A percentile compares a stretch with the other conserved stretches of the same genome.
These are phyloP conservation scores for Alternaria hordeiaustralica DNA, from an alignment of 2,329 filamentous ascomycete genomes.

Conservation along the genomic window DNA sequence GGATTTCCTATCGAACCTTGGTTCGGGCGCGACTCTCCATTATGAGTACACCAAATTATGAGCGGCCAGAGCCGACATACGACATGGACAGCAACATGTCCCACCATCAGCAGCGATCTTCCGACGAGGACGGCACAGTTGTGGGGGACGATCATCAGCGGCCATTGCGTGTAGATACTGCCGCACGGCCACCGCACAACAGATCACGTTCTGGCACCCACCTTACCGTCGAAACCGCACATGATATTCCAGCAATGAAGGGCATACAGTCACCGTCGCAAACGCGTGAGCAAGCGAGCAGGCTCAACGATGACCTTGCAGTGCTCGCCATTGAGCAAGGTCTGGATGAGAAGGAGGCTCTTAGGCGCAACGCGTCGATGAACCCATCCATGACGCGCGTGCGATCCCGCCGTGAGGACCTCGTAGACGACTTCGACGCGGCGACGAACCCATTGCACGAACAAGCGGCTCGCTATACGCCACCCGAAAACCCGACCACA, in stretches of 20 bases:
- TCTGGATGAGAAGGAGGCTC: conserved; percentile 54
- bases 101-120: conserved; percentile 40
- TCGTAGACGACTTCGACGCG: conserved; percentile 70
- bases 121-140: conserved; percentile 48
- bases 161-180: conserved; percentile 16
- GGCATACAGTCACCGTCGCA: conserved; percentile 59
- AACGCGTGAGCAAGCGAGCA: conserved; percentile 64
- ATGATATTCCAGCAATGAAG: conserved; percentile 35
- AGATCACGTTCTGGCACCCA: conserved; percentile 49
- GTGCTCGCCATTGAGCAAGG: conserved; percentile 70
- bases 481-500: conserved; percentile 67
- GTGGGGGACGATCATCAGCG: conserved; percentile 46
- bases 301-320: conserved; percentile 70
- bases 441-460: conserved; percentile 74
- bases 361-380: conserved; percentile 43
- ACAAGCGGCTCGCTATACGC: conserved; percentile 68
- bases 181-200: conserved; percentile 12
- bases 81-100: conserved; percentile 38
- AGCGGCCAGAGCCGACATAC: conserved; percentile 47
- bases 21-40: conserved; percentile 10
- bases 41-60: conserved; percentile 46
- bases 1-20: not conserved
- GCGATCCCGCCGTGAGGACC: conserved; percentile 62
- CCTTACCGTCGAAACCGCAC: conserved; percentile 57
- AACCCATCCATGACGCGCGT: conserved; percentile 58